Evolutionary conservation across 2,329 filamentous ascomycete genomes (phyloP), one percentile per base, ranked within the genome.

Genomic region (Colletotrichum sp.): DNA sequence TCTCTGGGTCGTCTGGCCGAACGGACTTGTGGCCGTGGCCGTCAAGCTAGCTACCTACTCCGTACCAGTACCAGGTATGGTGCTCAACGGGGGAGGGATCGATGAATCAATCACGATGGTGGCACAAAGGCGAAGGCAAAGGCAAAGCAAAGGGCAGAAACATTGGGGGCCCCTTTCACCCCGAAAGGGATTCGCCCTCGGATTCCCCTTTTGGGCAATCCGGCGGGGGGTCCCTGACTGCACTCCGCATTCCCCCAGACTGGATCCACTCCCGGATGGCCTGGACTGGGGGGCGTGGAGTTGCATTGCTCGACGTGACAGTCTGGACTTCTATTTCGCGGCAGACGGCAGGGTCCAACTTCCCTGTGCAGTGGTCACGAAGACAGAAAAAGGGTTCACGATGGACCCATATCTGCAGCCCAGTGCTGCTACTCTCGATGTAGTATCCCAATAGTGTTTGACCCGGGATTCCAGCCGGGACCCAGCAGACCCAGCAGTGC

Each of bases 1-100:
- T 82, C 79, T 82, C 82, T 77, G 81, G 44, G 11, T 52, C 44
- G 44, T 52, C 12, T 52, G 44, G 44, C 44, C 44, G 44, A 52
- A 52, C 44, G 44, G 44, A 52, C 44, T 52, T 60, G 13, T 60
- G 25, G 25, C 30, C 59, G 59, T 12, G 16, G 13, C 25, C 30
- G 32, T 34, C 32, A 34, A 34, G 32, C 32, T 34, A 34, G 12
- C 25, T 25, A 25, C 25, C 25, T 25, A 25, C 25, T 25, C 25
- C 25, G 25, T 34, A 34, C 32, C 32, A 34, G 12, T 15, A 15
- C 32, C 12, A 34, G 32, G 32, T 34, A 34, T 34, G 32, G 32
- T 34, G 32, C 32, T 34, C 77, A 39, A 39, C 36, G 16, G 36
- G 36, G 36, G 36, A 39, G 36, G 36, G 36, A 39, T 39, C 36